Base-by-base conservation (phyloP, 192 early-diverging fungal genomes). In the Cladochytrium replicatum region DNA sequence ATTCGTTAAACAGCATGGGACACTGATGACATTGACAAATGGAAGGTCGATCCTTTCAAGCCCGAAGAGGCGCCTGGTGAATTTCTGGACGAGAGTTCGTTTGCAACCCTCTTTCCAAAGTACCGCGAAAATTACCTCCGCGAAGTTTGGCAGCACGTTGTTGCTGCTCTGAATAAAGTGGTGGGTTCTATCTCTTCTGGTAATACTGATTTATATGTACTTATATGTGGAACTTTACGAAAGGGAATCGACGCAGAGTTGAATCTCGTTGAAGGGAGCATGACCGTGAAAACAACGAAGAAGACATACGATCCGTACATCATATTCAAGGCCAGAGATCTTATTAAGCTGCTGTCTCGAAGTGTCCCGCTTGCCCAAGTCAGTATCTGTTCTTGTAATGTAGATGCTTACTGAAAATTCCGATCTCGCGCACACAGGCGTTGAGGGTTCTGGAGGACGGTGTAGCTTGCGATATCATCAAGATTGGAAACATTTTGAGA, bases 21-120 rank as follows among this genome's bases (percentile, higher is more conserved):
- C 56, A 89, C 86, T 7, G 86, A 89, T 47, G 87, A 88, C 55
- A 93, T 89, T 62, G 83, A 93, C 71, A 80, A 93, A 54, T 93
- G 92, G 84, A 89, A 87, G 67, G 81, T 96, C 32, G 86, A 92
- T 1, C 73, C 81, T 47, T 95, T 93, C 65, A 81, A 78, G 34
- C 63, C 76, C 1, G 89, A 87, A 41, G 81, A 88, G 8, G 74
- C 77, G 57, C 46, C 67, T 1, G n/a, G n/a, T n/a, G 73, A 86
- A 15, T 86, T 99, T 40, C 73, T 85, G 25, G 95, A 99, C 58
- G 95, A 97, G 60, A 91, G 88, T 5, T 88, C 86, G 2, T 99
- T 99, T 69, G 92, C 93, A 6, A 93, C 90, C 5, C 62, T 99
- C 61, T 99, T 99, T 51, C 95, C 95, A 24, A 97, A 97, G 72